Evolutionary conservation across 768 basidiomycete genomes (phyloP), one percentile per base, ranked within the genome.

Genomic region (Phlebiopsis gigantea): DNA sequence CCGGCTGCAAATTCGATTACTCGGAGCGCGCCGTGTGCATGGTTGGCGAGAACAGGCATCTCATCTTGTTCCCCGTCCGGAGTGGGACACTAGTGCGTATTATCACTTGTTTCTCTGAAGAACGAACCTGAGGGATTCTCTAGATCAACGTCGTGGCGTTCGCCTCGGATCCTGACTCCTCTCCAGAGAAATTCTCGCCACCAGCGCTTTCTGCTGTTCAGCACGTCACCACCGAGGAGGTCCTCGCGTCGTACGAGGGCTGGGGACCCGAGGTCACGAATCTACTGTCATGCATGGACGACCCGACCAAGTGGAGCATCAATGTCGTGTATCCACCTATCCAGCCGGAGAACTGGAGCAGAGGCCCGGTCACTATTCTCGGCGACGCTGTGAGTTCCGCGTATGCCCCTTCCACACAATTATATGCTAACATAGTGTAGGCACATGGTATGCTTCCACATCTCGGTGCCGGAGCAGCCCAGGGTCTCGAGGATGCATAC

Each of bases 381-480:
- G 82, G 81, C 5, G 82, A 84, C 64, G 77, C 82, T 17, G 82
- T n/a, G n/a, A n/a, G n/a, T n/a, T n/a, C n/a, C n/a, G n/a, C n/a
- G n/a, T n/a, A n/a, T n/a, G n/a, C n/a, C n/a, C n/a, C n/a, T n/a
- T n/a, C n/a, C n/a, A n/a, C n/a, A n/a, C n/a, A n/a, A 8, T 46
- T 46, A 8, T 9, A n/a, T 46, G 45, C 8, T 8, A 9, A 9
- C 34, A 39, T 39, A 17, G 17, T 17, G 8, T 8, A 39, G 45
- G 9, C 82, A 8, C 83, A 84, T 61, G 80, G 70, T 0, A 83
- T 83, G 82, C 61, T 76, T 29, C 82, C 84, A 0, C 81, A 84
- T 65, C 68, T 84, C 7, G 82, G 81, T 2, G 75, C 80, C 0
- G 82, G 83, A 2, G 79, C 79, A 9, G 79, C 82, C 9, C 82